Conservation (phyloP, 805 yeast genomes). For the Wickerhamomyces bovis region DNA sequence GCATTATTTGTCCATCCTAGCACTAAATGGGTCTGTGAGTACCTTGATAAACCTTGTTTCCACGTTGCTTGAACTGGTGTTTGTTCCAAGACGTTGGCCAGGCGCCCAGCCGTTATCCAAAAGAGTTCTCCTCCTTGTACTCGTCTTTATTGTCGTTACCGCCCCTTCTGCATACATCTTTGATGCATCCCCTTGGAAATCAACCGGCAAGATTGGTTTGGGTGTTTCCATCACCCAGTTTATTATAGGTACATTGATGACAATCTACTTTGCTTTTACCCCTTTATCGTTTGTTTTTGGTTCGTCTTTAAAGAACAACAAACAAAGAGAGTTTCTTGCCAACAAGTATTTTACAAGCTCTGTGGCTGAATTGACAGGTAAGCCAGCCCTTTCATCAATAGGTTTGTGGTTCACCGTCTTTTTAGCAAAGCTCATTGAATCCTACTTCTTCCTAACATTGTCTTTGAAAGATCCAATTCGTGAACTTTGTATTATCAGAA, state of each 20-base stretch:
- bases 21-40: slow-evolving; percentile 63
- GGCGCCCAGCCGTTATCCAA: slow-evolving; percentile 58
- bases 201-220: slow-evolving; percentile 30
- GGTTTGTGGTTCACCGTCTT: slow-evolving; percentile 68
- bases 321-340: slow-evolving; percentile 40
- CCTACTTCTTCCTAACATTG: slow-evolving; percentile 70
- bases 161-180: slow-evolving; percentile 52
- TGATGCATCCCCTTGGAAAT: slow-evolving; percentile 29
- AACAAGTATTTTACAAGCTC: slow-evolving; percentile 55
- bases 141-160: slow-evolving; percentile 39
- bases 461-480: slow-evolving; percentile 70
- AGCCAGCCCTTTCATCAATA: slow-evolving; percentile 54
- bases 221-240: slow-evolving; percentile 51
- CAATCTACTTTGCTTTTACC: slow-evolving; percentile 51
- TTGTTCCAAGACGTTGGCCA: slow-evolving; percentile 68
- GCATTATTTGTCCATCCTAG: slow-evolving; percentile 48
- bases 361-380: slow-evolving; percentile 46
- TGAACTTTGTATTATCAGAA: slow-evolving; percentile 52
- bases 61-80: slow-evolving; percentile 48
- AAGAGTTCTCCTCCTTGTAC: slow-evolving; percentile 38
- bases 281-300: slow-evolving; percentile 57
- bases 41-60: slow-evolving; percentile 52
- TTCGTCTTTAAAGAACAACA: slow-evolving; percentile 25
- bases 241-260: slow-evolving; percentile 44
- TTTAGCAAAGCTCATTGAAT: slow-evolving; percentile 62